phyloP scores from a whole-genome alignment of 208 protist species.

The Strigomonas culicis region DNA sequence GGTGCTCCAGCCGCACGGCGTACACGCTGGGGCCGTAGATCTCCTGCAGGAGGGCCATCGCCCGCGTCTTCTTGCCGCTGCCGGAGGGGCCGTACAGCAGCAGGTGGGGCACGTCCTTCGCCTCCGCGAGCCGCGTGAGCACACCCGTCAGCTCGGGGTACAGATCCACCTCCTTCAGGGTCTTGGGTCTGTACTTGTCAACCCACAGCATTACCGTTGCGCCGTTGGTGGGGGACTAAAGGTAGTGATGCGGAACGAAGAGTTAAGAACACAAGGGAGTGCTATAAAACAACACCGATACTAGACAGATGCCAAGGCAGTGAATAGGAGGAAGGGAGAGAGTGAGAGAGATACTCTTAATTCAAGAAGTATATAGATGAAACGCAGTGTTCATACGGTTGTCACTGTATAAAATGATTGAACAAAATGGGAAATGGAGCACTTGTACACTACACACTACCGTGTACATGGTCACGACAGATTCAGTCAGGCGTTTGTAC shows the following conservation, averaged over 20 bases:
- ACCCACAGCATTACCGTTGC: conserved; percentile 95
- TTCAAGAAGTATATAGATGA: neutral
- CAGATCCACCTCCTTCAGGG: conserved; percentile 94
- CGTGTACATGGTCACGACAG: no score
- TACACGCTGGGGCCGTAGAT: conserved; percentile 93
- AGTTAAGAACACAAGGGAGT: neutral
- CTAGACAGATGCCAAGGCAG: neutral
- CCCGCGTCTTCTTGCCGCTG: conserved; percentile 95
- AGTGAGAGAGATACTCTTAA: conserved; percentile 10
- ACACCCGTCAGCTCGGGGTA: conserved; percentile 90
- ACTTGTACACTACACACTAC: no score
- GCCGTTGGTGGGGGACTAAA: neutral
- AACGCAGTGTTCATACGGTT: no score
- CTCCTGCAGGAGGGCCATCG: conserved; percentile 93
- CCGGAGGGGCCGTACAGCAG: conserved; percentile 97
- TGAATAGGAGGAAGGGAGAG: neutral
- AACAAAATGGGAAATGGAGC: no score
- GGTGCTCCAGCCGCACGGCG: conserved; percentile 88
- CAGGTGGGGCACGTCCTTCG: conserved; percentile 95
- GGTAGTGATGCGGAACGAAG: neutral
- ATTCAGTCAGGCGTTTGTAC: no score
- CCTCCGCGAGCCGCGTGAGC: conserved; percentile 85
- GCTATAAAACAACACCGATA: neutral
- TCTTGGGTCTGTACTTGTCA: conserved; percentile 98
- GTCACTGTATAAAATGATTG: no score